Conservation (phyloP, 139 green algal species). For the Limnomonas spitsbergensis region DNA sequence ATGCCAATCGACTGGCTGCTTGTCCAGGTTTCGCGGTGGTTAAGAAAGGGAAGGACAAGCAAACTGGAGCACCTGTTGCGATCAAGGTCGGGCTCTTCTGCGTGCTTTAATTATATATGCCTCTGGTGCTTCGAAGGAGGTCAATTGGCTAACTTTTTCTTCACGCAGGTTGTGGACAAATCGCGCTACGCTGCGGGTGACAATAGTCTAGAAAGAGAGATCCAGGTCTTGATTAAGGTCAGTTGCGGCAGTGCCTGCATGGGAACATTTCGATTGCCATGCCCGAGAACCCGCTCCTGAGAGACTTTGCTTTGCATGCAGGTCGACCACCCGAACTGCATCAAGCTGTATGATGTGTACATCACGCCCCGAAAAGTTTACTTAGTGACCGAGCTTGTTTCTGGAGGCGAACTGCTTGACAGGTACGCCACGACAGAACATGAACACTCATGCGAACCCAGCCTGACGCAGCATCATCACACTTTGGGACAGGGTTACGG, state of each 20-base stretch:
- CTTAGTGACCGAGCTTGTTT: constrained; percentile 77
- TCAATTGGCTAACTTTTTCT: constrained; percentile 1
- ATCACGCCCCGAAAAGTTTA: constrained; percentile 72
- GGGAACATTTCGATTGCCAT: no score
- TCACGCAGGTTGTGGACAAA: constrained; percentile 71
- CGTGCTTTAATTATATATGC: not conserved
- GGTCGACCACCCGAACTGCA: constrained; percentile 75
- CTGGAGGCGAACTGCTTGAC: constrained; percentile 75
- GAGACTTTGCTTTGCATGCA: constrained; percentile 24
- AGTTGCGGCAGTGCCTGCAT: no score
- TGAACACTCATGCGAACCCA: no score
- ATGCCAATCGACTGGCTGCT: not conserved
- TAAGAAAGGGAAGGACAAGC: constrained; percentile 68
- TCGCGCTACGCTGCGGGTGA: constrained; percentile 66
- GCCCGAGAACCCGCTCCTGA: no score
- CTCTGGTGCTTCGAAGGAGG: no score
- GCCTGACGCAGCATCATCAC: no score
- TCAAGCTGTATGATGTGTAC: constrained; percentile 73
- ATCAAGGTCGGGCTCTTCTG: constrained; percentile 63
- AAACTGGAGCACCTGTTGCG: constrained; percentile 57
- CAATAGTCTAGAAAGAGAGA: constrained; percentile 71
- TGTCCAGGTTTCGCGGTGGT: constrained; percentile 74
- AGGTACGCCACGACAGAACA: no score
- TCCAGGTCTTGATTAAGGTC: constrained; percentile 69
- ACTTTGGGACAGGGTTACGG: constrained; percentile 60